Conservation (phyloP, 371 early-diverging fungal species). For the Syncephalastrum monosporum region DNA sequence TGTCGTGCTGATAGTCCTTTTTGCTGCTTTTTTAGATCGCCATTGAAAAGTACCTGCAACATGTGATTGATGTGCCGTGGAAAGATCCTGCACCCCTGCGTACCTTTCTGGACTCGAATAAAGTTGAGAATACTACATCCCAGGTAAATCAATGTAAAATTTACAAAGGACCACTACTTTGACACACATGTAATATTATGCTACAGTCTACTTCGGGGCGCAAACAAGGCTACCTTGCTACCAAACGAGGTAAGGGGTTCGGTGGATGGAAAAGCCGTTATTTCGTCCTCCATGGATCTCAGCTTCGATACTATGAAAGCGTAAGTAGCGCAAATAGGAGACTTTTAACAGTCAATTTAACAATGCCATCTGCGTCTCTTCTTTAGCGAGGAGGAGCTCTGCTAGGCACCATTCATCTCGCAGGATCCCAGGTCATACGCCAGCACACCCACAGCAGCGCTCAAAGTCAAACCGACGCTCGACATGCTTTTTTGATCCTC, state of each 20-base stretch:
- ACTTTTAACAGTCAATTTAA: background rate
- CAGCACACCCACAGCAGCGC: slow-evolving; percentile 32
- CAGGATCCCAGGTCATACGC: slow-evolving; percentile 51
- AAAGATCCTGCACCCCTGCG: slow-evolving; percentile 57
- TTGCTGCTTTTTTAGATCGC: slow-evolving; percentile 37
- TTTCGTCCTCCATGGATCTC: slow-evolving; percentile 63
- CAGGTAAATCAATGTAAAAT: too few species aligned
- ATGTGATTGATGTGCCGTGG: slow-evolving; percentile 50
- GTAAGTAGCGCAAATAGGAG: slow-evolving; percentile 10
- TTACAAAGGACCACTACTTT: background rate
- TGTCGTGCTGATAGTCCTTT: too few species aligned
- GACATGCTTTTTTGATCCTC: slow-evolving; percentile 73
- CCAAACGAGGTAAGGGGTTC: slow-evolving; percentile 85
- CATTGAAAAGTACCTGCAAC: slow-evolving; percentile 71
- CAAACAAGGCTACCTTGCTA: slow-evolving; percentile 77
- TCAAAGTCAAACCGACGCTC: slow-evolving; percentile 17
- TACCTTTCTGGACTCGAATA: slow-evolving; percentile 66
- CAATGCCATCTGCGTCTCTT: too few species aligned
- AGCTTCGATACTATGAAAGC: slow-evolving; percentile 72
- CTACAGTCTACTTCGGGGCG: slow-evolving; percentile 16
- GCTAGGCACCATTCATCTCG: slow-evolving; percentile 45
- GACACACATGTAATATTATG: background rate
- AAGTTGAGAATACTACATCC: slow-evolving; percentile 21
- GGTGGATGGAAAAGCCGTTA: slow-evolving; percentile 88
- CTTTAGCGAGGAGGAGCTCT: slow-evolving; percentile 42